Evolutionary conservation across 345 rosid species (phyloP).

Genomic region (Melastoma malabathricum): DNA sequence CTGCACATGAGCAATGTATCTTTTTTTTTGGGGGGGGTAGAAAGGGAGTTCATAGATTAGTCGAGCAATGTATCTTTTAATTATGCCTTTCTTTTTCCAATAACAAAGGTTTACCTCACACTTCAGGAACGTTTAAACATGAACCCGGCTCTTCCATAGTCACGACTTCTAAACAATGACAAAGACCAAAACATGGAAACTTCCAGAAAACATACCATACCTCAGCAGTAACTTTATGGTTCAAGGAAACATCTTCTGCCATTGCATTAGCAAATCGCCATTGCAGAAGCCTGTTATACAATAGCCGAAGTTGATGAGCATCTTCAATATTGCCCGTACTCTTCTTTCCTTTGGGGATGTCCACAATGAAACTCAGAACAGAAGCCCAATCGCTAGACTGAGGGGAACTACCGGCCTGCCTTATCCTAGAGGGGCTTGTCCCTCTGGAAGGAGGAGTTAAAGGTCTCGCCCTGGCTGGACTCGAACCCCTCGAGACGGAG

Average conservation of each 20-base stretch:
- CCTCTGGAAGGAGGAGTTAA: slow-evolving; percentile 70
- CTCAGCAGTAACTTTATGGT: slow-evolving; percentile 66
- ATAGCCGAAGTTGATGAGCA: slow-evolving; percentile 77
- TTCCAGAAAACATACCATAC: slow-evolving; percentile 22
- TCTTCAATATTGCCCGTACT: slow-evolving; percentile 57
- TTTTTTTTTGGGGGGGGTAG: no score
- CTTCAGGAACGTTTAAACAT: no score
- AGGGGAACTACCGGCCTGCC: slow-evolving; percentile 38
- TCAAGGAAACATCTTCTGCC: slow-evolving; percentile 52
- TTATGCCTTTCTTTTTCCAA: no score
- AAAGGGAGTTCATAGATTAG: no score
- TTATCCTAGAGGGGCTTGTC: slow-evolving; percentile 63
- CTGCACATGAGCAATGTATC: no score
- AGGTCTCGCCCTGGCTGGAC: slow-evolving; percentile 34
- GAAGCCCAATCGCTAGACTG: slow-evolving; percentile 51
- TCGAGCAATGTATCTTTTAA: no score
- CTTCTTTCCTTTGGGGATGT: slow-evolving; percentile 70
- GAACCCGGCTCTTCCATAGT: no score
- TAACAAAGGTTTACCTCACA: no score
- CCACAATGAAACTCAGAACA: slow-evolving; percentile 80
- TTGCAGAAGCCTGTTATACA: slow-evolving; percentile 73
- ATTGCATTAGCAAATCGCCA: slow-evolving; percentile 85
- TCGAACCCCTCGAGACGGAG: slow-evolving; percentile 32
- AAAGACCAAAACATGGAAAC: not conserved
- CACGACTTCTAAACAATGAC: no score